Percentiles rank a stretch among this genome's conserved stretches.
Evolutionary conservation across 2,329 filamentous ascomycete species (phyloP).

Genomic region (Exophiala alcalophila): DNA sequence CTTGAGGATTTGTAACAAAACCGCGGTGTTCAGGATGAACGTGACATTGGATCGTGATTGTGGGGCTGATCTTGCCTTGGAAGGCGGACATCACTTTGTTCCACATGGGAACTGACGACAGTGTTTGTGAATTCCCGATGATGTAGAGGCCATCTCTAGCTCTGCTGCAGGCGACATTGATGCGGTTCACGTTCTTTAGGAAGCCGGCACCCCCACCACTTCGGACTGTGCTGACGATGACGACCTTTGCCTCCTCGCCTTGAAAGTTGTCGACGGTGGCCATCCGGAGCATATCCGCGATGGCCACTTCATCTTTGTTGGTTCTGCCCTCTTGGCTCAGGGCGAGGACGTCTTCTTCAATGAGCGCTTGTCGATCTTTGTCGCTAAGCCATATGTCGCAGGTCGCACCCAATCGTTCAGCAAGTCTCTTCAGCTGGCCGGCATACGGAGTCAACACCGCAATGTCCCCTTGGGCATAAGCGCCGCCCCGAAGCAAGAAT

Average conservation of each 20-base stretch:
- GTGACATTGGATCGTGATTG: slow-evolving; percentile 30
- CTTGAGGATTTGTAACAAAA: slow-evolving; percentile 25
- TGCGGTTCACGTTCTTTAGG: slow-evolving; percentile 35
- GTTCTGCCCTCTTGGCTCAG: slow-evolving; percentile 18
- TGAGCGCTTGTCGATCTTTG: slow-evolving; percentile 31
- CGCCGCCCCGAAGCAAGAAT: slow-evolving; percentile 32
- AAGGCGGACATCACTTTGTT: slow-evolving; percentile 30
- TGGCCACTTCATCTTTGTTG: slow-evolving; percentile 26
- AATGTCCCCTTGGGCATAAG: slow-evolving; percentile 33
- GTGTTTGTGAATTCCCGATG: slow-evolving; percentile 33
- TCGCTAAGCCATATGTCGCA: slow-evolving; percentile 34
- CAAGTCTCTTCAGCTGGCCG: slow-evolving; percentile 32
- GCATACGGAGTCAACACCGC: slow-evolving; percentile 37
- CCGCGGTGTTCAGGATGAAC: slow-evolving; percentile 26
- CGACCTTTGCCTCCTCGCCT: slow-evolving; percentile 37
- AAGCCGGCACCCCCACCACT: slow-evolving; percentile 36
- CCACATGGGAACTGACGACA: slow-evolving; percentile 34
- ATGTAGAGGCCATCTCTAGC: slow-evolving; percentile 38
- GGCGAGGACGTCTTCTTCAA: slow-evolving; percentile 28
- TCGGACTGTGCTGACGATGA: slow-evolving; percentile 36
- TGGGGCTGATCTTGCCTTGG: slow-evolving; percentile 27
- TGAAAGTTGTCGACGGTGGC: slow-evolving; percentile 38
- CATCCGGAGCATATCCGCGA: slow-evolving; percentile 32
- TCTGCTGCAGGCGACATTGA: slow-evolving; percentile 37
- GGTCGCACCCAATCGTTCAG: slow-evolving; percentile 22